A percentile compares a stretch with the other conserved stretches of the same genome.
phyloP scores from a whole-genome alignment of 129 eudicot genomes.

The Flaveria sonorensis region DNA sequence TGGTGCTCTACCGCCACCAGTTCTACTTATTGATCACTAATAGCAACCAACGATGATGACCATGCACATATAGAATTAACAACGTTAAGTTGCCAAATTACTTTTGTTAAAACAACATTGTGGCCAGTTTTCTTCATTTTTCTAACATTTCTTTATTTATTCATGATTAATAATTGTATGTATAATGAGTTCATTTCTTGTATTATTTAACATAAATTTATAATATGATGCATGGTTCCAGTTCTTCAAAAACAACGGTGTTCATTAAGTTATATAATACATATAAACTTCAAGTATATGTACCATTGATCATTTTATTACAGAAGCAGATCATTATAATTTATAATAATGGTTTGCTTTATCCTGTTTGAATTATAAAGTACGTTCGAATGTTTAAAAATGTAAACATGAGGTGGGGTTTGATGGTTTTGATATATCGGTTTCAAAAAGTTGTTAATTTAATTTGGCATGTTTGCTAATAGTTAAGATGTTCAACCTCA shows the following conservation, averaged over 20 bases:
- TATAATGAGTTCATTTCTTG: neutral
- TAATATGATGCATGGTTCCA: too few relatives aligned
- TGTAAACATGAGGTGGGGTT: too few relatives aligned
- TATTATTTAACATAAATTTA: neutral
- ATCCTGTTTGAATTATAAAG: too few relatives aligned
- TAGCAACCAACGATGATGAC: neutral
- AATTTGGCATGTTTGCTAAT: too few relatives aligned
- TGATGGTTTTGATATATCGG: too few relatives aligned
- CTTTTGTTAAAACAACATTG: neutral
- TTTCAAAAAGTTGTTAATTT: too few relatives aligned
- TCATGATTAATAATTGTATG: neutral
- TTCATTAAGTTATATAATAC: neutral
- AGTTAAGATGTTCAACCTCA: too few relatives aligned
- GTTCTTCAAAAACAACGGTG: neutral
- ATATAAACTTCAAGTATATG: too few relatives aligned
- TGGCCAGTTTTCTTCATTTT: neutral
- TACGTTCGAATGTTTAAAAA: too few relatives aligned
- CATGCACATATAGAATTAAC: neutral
- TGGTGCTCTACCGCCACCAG: neutral
- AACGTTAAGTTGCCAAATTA: neutral
- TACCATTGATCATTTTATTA: too few relatives aligned
- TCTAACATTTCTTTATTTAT: neutral
- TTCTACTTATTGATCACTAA: neutral
- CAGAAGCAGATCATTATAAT: too few relatives aligned
- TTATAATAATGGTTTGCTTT: too few relatives aligned